Evolutionary conservation across 768 basidiomycete genomes (phyloP).

Genomic region (Amanita exitialis): DNA sequence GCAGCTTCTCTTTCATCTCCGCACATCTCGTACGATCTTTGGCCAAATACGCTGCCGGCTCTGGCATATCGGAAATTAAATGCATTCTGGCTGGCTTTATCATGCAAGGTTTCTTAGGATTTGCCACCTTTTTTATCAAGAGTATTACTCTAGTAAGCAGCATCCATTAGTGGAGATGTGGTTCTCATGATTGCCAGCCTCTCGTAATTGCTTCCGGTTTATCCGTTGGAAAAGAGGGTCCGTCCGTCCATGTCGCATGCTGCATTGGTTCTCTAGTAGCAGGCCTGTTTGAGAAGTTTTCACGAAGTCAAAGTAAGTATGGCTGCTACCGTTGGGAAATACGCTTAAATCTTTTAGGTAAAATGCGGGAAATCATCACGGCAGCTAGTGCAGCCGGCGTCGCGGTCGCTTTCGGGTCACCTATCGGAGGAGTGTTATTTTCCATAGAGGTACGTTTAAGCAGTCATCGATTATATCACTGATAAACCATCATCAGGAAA

Average conservation of each 20-base stretch:
- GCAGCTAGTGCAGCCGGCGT: slow-evolving; percentile 97
- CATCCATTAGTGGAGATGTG: background rate
- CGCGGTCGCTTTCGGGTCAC: slow-evolving; percentile 96
- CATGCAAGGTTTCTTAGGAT: slow-evolving; percentile 91
- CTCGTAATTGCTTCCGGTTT: slow-evolving; percentile 94
- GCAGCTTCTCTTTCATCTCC: slow-evolving; percentile 73
- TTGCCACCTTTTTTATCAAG: slow-evolving; percentile 88
- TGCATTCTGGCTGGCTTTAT: slow-evolving; percentile 95
- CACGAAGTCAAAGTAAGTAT: slow-evolving; percentile 77
- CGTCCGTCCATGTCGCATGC: slow-evolving; percentile 95
- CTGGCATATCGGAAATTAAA: slow-evolving; percentile 98
- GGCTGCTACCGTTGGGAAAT: background rate
- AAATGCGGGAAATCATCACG: slow-evolving; percentile 85
- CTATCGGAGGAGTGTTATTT: slow-evolving; percentile 95
- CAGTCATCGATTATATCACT: background rate
- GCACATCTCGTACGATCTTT: slow-evolving; percentile 82
- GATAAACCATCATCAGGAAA: slow-evolving; percentile 52
- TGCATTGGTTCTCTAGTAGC: slow-evolving; percentile 90
- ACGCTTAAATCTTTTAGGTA: slow-evolving; percentile 31
- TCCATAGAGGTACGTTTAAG: slow-evolving; percentile 72
- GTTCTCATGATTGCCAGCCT: slow-evolving; percentile 44
- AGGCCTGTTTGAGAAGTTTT: slow-evolving; percentile 70
- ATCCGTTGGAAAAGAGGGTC: slow-evolving; percentile 97
- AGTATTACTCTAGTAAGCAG: slow-evolving; percentile 78
- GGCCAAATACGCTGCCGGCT: slow-evolving; percentile 94